phyloP scores from a whole-genome alignment of 2,329 filamentous ascomycete species.

The Intubia oerlemansii region DNA sequence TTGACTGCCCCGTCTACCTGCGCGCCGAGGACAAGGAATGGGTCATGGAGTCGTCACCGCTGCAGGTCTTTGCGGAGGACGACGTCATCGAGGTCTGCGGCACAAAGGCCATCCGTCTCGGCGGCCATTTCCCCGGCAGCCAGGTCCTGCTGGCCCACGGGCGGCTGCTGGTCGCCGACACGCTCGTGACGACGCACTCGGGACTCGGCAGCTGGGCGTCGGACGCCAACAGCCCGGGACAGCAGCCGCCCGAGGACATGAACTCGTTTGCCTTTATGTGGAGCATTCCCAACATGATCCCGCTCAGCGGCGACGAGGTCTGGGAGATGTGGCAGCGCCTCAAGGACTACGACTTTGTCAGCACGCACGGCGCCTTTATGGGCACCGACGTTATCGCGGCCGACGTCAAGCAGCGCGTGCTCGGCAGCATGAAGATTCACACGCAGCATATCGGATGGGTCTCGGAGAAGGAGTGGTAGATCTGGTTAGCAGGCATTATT shows the following conservation, averaged over 20 bases:
- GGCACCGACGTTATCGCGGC: slow-evolving; percentile 36
- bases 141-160: slow-evolving; percentile 40
- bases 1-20: slow-evolving; percentile 50
- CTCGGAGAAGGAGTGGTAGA: slow-evolving; percentile 12
- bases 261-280: slow-evolving; percentile 52
- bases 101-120: slow-evolving; percentile 43
- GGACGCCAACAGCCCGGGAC: slow-evolving; percentile 17
- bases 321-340: slow-evolving; percentile 49
- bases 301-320: slow-evolving; percentile 41
- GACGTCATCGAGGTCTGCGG: slow-evolving; percentile 14
- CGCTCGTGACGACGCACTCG: slow-evolving; percentile 47
- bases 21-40: slow-evolving; percentile 43
- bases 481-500: no score
- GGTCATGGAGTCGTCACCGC: slow-evolving; percentile 26
- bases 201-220: slow-evolving; percentile 25
- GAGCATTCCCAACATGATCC: slow-evolving; percentile 57
- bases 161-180: slow-evolving; percentile 55
- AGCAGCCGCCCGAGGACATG: slow-evolving; percentile 19
- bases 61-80: slow-evolving; percentile 23
- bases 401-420: slow-evolving; percentile 38
- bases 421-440: slow-evolving; percentile 63
- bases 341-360: slow-evolving; percentile 36
- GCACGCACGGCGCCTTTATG: slow-evolving; percentile 46
- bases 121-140: slow-evolving; percentile 64
- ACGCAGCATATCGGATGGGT: slow-evolving; percentile 27